Conservation (phyloP, 1,139 yeast genomes). For the Candida pseudocylindracea region DNA sequence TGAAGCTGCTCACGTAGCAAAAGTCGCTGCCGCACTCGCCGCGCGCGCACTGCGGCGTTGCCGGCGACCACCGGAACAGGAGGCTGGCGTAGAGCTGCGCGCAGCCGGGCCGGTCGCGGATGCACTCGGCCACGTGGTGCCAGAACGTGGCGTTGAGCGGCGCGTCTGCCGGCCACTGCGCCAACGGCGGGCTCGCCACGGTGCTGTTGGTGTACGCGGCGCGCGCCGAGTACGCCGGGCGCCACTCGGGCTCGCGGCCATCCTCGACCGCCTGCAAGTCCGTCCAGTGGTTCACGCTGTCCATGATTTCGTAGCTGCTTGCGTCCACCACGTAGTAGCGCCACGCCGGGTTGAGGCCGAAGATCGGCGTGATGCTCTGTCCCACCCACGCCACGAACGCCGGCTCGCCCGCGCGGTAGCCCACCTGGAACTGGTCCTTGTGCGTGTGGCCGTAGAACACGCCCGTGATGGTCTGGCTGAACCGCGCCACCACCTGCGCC, state of each 20-base stretch:
- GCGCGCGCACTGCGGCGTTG: too few species aligned
- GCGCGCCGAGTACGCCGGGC: constrained; percentile 30
- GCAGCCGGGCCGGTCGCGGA: too few species aligned
- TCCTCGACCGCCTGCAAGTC: constrained; percentile 21
- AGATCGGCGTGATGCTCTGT: constrained; percentile 43
- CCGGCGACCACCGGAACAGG: too few species aligned
- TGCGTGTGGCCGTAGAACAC: constrained; percentile 59
- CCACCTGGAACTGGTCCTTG: constrained; percentile 38
- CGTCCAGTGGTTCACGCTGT: constrained; percentile 33
- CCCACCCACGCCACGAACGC: constrained; percentile 41
- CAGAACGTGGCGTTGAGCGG: constrained; percentile 41
- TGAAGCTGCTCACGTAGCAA: too few species aligned
- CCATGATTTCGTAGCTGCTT: constrained; percentile 35
- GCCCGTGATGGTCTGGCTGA: constrained; percentile 44
- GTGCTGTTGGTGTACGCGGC: constrained; percentile 14
- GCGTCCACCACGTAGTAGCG: constrained; percentile 50
- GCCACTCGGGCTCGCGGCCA: constrained; percentile 30
- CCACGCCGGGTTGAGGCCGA: constrained; percentile 41
- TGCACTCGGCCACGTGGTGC: constrained; percentile 9
- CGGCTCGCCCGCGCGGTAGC: constrained; percentile 23
- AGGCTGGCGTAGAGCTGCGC: too few species aligned
- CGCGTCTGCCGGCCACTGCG: constrained; percentile 23
- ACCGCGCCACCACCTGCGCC: constrained; percentile 36
- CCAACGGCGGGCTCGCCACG: constrained; percentile 5
- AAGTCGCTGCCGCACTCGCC: too few species aligned